Evolutionary conservation across 306 rosid genomes (phyloP).

Genomic region (Betula pendula): DNA sequence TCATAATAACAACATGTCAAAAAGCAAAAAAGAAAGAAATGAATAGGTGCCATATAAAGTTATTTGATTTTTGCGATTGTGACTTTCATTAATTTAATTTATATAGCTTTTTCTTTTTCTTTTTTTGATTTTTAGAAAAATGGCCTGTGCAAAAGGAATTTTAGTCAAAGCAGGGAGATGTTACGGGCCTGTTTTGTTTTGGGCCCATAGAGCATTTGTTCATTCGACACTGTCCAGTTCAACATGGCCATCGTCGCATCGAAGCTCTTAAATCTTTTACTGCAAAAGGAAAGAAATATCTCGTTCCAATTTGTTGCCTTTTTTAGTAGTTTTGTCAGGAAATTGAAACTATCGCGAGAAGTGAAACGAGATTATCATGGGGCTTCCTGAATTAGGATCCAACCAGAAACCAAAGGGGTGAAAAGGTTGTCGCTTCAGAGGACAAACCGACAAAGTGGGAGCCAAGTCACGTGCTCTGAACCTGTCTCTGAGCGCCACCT

Average conservation of each 20-base stretch:
- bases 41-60: not conserved
- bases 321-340: not conserved
- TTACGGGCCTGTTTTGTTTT: too few relatives aligned
- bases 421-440: slow-evolving; percentile 1
- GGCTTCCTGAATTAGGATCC: too few relatives aligned
- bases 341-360: not conserved
- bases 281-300: too few relatives aligned
- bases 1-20: not conserved
- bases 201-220: too few relatives aligned
- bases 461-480: slow-evolving; percentile 28
- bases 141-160: not conserved
- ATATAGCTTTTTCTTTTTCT: not conserved
- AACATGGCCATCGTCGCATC: too few relatives aligned
- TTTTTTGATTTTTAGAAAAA: not conserved
- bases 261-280: too few relatives aligned
- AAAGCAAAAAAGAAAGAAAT: not conserved
- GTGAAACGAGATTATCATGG: not conserved
- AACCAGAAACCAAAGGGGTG: not conserved
- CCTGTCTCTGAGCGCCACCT: slow-evolving; percentile 29
- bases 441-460: slow-evolving; percentile 38
- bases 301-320: too few relatives aligned
- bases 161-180: too few relatives aligned
- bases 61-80: not conserved
- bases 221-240: too few relatives aligned
- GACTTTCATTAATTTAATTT: too few relatives aligned